Conservation (phyloP, 2,329 filamentous ascomycete genomes). For the Cryphonectria carpinicola region DNA sequence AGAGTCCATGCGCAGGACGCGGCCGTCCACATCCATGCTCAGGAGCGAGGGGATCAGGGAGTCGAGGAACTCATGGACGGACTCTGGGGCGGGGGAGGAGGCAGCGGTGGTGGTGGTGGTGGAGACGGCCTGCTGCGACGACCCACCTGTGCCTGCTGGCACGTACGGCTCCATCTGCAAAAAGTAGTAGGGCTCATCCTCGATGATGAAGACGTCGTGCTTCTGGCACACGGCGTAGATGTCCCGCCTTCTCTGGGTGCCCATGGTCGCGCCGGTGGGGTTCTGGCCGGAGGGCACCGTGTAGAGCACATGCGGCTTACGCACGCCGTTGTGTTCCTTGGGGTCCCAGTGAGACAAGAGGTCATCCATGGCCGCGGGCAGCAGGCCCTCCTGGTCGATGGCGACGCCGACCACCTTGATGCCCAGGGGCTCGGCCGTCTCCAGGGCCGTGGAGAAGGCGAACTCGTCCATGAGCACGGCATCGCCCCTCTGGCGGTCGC, state of each 20-base stretch:
- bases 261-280: slow-evolving; percentile 84
- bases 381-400: slow-evolving; percentile 58
- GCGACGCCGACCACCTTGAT: slow-evolving; percentile 54
- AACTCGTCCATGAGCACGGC: slow-evolving; percentile 87
- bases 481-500: slow-evolving; percentile 69
- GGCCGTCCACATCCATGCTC: slow-evolving; percentile 81
- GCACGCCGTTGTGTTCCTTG: slow-evolving; percentile 43
- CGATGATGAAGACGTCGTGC: slow-evolving; percentile 84
- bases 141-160: slow-evolving; percentile 46
- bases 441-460: slow-evolving; percentile 76
- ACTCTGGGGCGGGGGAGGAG: slow-evolving; percentile 50
- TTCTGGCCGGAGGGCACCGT: slow-evolving; percentile 81
- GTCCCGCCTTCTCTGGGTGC: slow-evolving; percentile 65
- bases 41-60: slow-evolving; percentile 75
- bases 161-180: slow-evolving; percentile 80
- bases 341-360: slow-evolving; percentile 56
- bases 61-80: slow-evolving; percentile 73
- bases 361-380: slow-evolving; percentile 56
- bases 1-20: slow-evolving; percentile 88
- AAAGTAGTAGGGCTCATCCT: slow-evolving; percentile 96
- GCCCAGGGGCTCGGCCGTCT: slow-evolving; percentile 60
- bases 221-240: slow-evolving; percentile 80
- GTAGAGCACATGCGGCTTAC: slow-evolving; percentile 61
- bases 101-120: slow-evolving; percentile 44
- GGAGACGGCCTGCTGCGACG: background rate